Conservation (phyloP, 768 basidiomycete genomes). For the Rhodocollybia butyracea region DNA sequence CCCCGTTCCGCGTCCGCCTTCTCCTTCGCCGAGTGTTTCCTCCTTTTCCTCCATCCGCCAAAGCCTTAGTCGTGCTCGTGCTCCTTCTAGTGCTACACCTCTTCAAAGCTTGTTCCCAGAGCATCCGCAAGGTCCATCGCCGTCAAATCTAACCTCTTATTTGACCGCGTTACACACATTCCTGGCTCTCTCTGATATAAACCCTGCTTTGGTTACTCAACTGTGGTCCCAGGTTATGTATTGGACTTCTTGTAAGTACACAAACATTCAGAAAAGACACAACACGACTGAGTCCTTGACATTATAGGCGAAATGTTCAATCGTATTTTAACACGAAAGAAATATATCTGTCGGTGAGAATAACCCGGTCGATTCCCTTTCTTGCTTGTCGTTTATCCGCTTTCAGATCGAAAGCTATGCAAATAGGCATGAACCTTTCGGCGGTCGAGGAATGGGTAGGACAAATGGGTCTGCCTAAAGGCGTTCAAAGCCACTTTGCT, state of each 20-base stretch:
- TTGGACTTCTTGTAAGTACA: conserved; percentile 88
- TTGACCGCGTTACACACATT: conserved; percentile 84
- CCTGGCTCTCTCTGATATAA: conserved; percentile 82
- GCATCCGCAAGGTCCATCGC: conserved; percentile 37
- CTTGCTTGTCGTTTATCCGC: not conserved
- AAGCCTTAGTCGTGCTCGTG: conserved; percentile 53
- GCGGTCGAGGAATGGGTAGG: conserved; percentile 91
- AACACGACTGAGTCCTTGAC: not conserved
- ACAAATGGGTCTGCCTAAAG: conserved; percentile 72
- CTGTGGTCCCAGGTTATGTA: conserved; percentile 98
- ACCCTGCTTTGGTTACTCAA: conserved; percentile 84
- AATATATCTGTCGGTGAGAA: conserved; percentile 83
- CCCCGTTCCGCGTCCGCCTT: conserved; percentile 32
- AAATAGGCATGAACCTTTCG: conserved; percentile 84
- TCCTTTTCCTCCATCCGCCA: conserved; percentile 68
- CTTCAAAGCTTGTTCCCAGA: conserved; percentile 50
- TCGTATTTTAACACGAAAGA: conserved; percentile 84
- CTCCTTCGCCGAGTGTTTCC: conserved; percentile 48
- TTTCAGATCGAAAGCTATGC: conserved; percentile 75
- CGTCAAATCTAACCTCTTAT: conserved; percentile 66
- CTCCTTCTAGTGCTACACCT: conserved; percentile 37
- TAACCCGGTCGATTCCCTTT: not conserved
- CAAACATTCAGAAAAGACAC: not conserved
- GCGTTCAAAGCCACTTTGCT: conserved; percentile 76
- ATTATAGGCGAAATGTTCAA: conserved; percentile 78